phyloP scores from a whole-genome alignment of 1,284 basidiomycete species.

The Heterobasidion parviporum region DNA sequence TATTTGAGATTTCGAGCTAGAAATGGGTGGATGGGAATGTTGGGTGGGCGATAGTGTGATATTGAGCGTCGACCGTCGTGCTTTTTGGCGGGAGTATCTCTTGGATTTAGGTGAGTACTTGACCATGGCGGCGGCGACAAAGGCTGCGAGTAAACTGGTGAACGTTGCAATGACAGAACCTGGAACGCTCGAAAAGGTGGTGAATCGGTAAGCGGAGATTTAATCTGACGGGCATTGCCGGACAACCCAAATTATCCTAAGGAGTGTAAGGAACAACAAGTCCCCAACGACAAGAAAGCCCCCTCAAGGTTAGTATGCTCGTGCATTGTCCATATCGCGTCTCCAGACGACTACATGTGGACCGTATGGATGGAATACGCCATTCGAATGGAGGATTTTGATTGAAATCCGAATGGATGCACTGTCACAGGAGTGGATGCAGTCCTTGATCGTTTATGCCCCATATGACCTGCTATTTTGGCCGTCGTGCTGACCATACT shows the following conservation, averaged over 20 bases:
- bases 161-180: not conserved
- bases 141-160: not conserved
- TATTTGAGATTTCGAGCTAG: not conserved
- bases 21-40: not conserved
- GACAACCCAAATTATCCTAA: slow-evolving; percentile 4
- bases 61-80: slow-evolving; percentile 4
- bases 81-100: slow-evolving; percentile 7
- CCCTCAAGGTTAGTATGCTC: slow-evolving; percentile 29
- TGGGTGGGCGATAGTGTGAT: not conserved
- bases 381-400: slow-evolving; percentile 12
- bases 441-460: slow-evolving; percentile 9
- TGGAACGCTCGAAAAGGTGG: not conserved
- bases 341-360: slow-evolving; percentile 12
- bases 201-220: slow-evolving; percentile 2
- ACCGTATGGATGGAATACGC: slow-evolving; percentile 10
- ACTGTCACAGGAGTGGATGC: slow-evolving; percentile 19
- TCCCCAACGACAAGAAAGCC: slow-evolving; percentile 11
- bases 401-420: slow-evolving; percentile 25
- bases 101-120: slow-evolving; percentile 10
- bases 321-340: slow-evolving; percentile 10
- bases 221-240: slow-evolving; percentile 4
- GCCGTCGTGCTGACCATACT: slow-evolving; percentile 9
- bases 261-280: not conserved
- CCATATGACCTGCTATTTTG: slow-evolving; percentile 6
- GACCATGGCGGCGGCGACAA: slow-evolving; percentile 7